phyloP scores from a whole-genome alignment of 129 eudicot genomes.

The Mikania micrantha region DNA sequence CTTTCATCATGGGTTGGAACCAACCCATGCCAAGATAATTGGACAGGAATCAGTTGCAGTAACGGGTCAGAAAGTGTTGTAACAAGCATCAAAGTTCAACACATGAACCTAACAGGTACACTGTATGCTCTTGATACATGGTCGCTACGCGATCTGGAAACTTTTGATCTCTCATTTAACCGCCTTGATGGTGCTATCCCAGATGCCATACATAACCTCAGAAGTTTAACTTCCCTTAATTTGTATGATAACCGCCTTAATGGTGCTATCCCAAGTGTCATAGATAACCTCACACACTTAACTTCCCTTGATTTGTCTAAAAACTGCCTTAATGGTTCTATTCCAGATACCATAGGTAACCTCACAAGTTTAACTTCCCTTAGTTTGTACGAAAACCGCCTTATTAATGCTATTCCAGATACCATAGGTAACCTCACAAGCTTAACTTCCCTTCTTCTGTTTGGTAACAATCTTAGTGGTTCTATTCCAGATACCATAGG shows the following conservation, averaged over 20 bases:
- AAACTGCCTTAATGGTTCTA: background rate
- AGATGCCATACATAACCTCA: too few species aligned
- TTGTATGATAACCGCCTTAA: too few species aligned
- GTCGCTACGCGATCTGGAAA: slow-evolving; percentile 15
- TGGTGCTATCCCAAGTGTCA: slow-evolving; percentile 18
- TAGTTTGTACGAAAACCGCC: too few species aligned
- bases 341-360: background rate
- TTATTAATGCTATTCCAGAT: slow-evolving; percentile 24
- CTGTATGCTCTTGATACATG: slow-evolving; percentile 20
- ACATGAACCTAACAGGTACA: slow-evolving; percentile 22
- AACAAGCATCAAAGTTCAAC: slow-evolving; percentile 4
- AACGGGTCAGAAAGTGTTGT: background rate
- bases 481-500: slow-evolving; percentile 15
- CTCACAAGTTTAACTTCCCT: background rate
- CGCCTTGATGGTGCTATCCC: slow-evolving; percentile 24
- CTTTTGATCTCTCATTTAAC: slow-evolving; percentile 16
- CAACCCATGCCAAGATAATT: slow-evolving; percentile 24
- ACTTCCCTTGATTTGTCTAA: background rate
- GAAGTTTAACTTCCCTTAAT: too few species aligned
- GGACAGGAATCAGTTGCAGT: slow-evolving; percentile 35
- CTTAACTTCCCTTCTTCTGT: too few species aligned
- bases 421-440: too few species aligned
- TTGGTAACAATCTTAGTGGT: slow-evolving; percentile 8
- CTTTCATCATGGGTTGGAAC: slow-evolving; percentile 22
- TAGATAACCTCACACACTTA: slow-evolving; percentile 14